Base-by-base conservation (phyloP, 306 rosid species). In the Medicago lupulina region DNA sequence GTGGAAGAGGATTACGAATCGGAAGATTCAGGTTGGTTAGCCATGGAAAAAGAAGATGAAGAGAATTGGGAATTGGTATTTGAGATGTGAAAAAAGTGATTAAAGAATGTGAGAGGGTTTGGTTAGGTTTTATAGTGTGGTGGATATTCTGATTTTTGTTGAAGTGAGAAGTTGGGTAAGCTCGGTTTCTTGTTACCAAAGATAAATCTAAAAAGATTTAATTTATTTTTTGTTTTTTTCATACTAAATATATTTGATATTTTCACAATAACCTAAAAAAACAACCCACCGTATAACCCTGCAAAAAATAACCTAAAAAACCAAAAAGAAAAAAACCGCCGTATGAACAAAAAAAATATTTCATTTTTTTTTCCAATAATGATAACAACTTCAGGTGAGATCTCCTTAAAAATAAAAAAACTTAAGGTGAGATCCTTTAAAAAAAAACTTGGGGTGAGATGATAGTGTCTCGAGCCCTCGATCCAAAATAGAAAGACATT, bases 11-110 rank as follows among this genome's bases (percentile, higher is more conserved):
- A 86, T 84, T 82, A 92, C 97, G 96, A 49, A 60, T 92, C 96
- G 0, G 97, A 92, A 1, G 97, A 87, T 83, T 88, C 97, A 7
- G 89, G 83, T 75, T 87, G 91, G 49, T 88, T 64, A 3, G 96
- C 70, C 96, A 92, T 92, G 65, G 41, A 23, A 49, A 62, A 59
- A 8, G 71, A 34, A 60, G n/a, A 59, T 18, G 74, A 43, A 12
- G 69, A 19, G 62, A 14, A 65, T 61, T 55, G 61, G 61, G 61
- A 25, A 8, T 73, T 59, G 72, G 28, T 62, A 34, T 2, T 19
- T 14, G 53, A 69, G 78, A 16, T 43, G 57, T 36, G 71, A 61
- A 44, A 53, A 36, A 58, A 4, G 65, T 63, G 9, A 69, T 12
- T 80, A 73, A 67, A 23, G 19, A 79, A 13, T 1, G 9, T 2